Evolutionary conservation across 108 stramenopile genomes (phyloP), one percentile per base, ranked within the genome.

Genomic region (Cyclotella sp.): DNA sequence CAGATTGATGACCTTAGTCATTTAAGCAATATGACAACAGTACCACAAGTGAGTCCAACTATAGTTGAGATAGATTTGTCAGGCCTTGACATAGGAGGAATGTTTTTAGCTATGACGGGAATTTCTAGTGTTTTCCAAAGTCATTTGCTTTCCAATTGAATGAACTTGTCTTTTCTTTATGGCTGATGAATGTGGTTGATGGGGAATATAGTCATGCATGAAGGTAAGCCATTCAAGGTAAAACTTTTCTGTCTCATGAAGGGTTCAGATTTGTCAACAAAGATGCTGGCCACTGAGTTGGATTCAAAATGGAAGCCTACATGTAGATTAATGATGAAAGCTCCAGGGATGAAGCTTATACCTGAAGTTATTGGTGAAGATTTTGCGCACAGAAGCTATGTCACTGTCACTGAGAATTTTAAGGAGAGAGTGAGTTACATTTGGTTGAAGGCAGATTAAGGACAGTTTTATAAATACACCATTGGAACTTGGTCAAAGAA

Each of bases 241-340:
- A n/a, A n/a, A n/a, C n/a, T n/a, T n/a, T n/a, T n/a, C n/a, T n/a
- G n/a, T n/a, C n/a, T n/a, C n/a, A n/a, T n/a, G n/a, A n/a, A n/a
- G n/a, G n/a, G n/a, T n/a, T n/a, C n/a, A n/a, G 52, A 53, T 19
- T 19, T 53, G 6, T 19, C 52, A 6, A 53, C 7, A 19, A 53
- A 53, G 52, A 53, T 19, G 18, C 21, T 53, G 52, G 18, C 7
- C 7, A 53, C 52, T 19, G 52, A 53, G 52, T 19, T 53, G 7
- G 52, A 53, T n/a, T 19, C 15, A 19, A 53, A 53, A 53, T 53
- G 52, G 52, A 53, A 53, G 52, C 52, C 52, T 19, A 53, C 21
- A 7, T 53, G 7, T 19, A 53, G 52, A 19, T 19, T 19, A 19
- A 53, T 53, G 52, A 53, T 53, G 52, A 19, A 53, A 19, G 52